Base-by-base conservation (phyloP, 805 yeast genomes). In the Metschnikowia amazonensis region DNA sequence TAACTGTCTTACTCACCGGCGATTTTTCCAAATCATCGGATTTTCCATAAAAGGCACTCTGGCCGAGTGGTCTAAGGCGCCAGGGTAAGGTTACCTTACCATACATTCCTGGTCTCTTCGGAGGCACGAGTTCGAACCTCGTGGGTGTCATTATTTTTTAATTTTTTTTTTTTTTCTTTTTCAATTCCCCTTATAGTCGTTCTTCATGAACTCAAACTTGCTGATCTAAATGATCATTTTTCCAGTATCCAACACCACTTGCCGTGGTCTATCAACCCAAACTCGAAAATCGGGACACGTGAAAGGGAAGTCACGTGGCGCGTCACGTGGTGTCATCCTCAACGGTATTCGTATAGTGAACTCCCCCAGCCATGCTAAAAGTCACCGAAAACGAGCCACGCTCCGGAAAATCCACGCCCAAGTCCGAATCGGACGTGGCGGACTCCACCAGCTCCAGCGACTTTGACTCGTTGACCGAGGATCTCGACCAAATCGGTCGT, bases 401-500 rank as follows among this genome's bases (percentile, higher is more conserved):
- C 24, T 13, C 33, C 31, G 16, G 14, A 6, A 30, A 17, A n/a
- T 18, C 11, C 4, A 18, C 24, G 4, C 23, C 18, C 25, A n/a
- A n/a, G 3, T 29, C 41, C 25, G 41, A 14, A 10, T 7, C 25
- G 29, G 41, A 37, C 14, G 49, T 37, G 5, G 34, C 33, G 18
- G 45, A 33, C 7, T 43, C 55, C 11, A 36, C 39, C 30, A 46
- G 50, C 38, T 48, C 45, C 39, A 53, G 55, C 35, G 57, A 51
- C 10, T 30, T 44, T 39, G 57, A 50, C 53, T 72, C 76, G 0
- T 51, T 79, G 28, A 67, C 77, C 0, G 66, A 63, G 18, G 78
- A 77, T 8, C 60, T 80, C 41, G 80, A 80, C 43, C 75, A 69
- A 48, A 75, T 81, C 14, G 86, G 86, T 0, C 56, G 67, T 25